Percentiles rank a stretch among this genome's conserved stretches.
Evolutionary conservation across 371 early-diverging fungal genomes (phyloP).

Genomic region (Dichotomocladium elegans): DNA sequence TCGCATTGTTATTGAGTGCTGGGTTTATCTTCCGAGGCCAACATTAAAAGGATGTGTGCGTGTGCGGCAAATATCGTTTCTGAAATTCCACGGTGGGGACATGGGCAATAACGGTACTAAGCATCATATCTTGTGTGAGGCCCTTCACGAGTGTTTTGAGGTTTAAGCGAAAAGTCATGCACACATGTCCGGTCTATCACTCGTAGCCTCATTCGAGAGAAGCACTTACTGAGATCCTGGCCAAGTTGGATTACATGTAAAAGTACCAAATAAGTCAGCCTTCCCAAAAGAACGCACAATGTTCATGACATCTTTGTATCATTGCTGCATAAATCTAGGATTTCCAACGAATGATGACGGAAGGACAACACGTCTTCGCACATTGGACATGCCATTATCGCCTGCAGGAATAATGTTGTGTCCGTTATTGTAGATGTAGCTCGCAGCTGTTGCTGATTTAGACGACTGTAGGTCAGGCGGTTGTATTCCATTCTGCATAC

Average conservation of each 20-base stretch:
- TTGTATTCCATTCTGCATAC: too few species aligned
- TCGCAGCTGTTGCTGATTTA: too few species aligned
- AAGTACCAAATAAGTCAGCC: too few species aligned
- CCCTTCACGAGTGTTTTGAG: too few species aligned
- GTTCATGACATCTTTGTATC: neutral
- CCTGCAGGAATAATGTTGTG: neutral
- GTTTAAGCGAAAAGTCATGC: too few species aligned
- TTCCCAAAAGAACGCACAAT: neutral
- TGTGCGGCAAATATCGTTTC: conserved; percentile 27
- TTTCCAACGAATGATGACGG: neutral
- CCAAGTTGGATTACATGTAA: neutral
- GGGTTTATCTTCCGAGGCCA: conserved; percentile 11
- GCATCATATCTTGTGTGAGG: too few species aligned
- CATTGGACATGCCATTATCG: neutral
- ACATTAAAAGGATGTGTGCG: conserved; percentile 27
- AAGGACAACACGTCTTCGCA: neutral
- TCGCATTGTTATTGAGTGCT: conserved; percentile 19
- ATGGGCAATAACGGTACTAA: conserved; percentile 16
- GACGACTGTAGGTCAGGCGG: too few species aligned
- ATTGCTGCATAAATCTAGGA: neutral
- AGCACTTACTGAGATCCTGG: neutral
- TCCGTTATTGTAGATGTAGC: neutral
- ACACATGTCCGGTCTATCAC: too few species aligned
- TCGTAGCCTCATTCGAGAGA: neutral
- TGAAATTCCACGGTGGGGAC: conserved; percentile 16